phyloP scores from a whole-genome alignment of 2,329 filamentous ascomycete genomes.

The Aspergillus intermedius region DNA sequence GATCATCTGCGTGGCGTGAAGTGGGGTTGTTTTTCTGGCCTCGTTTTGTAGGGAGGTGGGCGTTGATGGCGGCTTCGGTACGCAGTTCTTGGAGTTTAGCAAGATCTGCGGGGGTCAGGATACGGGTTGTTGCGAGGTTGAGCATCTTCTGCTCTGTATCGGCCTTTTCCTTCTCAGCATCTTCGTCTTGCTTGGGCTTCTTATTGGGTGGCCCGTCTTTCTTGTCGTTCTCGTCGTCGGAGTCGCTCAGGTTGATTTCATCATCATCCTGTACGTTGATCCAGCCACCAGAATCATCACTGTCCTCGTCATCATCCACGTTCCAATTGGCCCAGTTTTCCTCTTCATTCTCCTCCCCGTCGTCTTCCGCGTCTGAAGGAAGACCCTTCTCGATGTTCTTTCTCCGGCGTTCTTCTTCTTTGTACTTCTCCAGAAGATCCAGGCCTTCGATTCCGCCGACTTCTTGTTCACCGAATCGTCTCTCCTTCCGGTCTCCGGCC shows the following conservation, averaged over 20 bases:
- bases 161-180: conserved; percentile 26
- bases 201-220: conserved; percentile 50
- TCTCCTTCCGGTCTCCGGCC: conserved; percentile 66
- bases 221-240: conserved; percentile 61
- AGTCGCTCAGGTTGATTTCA: conserved; percentile 65
- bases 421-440: conserved; percentile 86
- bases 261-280: conserved; percentile 82
- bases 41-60: neutral
- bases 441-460: conserved; percentile 81
- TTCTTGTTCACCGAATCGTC: conserved; percentile 75
- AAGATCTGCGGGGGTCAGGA: conserved; percentile 93
- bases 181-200: conserved; percentile 53
- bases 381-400: conserved; percentile 65
- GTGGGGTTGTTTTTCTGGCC: conserved; percentile 41
- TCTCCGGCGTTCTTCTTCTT: conserved; percentile 76
- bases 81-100: conserved; percentile 88
- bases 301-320: conserved; percentile 52
- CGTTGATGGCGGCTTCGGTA: conserved; percentile 57
- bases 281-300: conserved; percentile 79
- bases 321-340: conserved; percentile 56
- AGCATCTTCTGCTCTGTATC: conserved; percentile 18
- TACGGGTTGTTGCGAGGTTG: conserved; percentile 82
- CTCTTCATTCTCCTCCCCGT: conserved; percentile 55
- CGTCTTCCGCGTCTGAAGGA: conserved; percentile 53
- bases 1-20: conserved; percentile 71